Percentiles rank a stretch among this genome's conserved stretches.
Evolutionary conservation across 2,329 filamentous ascomycete species (phyloP).

Genomic region (Fusarium citri): DNA sequence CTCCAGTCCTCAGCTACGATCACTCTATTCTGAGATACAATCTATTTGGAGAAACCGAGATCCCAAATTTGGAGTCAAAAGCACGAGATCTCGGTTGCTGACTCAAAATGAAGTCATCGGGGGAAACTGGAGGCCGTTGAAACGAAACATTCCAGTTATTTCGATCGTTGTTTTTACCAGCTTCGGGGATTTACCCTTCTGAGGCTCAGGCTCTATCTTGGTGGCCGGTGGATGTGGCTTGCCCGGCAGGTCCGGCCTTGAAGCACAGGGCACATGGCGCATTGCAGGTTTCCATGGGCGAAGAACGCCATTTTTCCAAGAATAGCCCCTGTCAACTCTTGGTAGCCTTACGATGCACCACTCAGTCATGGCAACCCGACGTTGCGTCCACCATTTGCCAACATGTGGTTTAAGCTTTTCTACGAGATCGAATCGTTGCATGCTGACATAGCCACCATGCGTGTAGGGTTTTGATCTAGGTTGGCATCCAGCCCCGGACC

Average conservation of each 20-base stretch:
- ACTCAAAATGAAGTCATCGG: slow-evolving; percentile 39
- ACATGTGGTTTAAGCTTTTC: slow-evolving; percentile 36
- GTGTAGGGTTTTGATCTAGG: slow-evolving; percentile 13
- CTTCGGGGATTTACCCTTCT: slow-evolving; percentile 28
- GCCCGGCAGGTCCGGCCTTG: no score
- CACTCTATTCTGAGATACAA: slow-evolving; percentile 19
- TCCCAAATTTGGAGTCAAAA: slow-evolving; percentile 8
- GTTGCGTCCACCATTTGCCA: slow-evolving; percentile 30
- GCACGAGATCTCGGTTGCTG: slow-evolving; percentile 13
- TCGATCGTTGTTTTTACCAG: slow-evolving; percentile 26
- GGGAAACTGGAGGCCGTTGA: slow-evolving; percentile 11
- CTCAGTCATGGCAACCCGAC: slow-evolving; percentile 11
- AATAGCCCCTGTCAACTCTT: slow-evolving; percentile 41
- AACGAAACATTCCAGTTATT: slow-evolving; percentile 25
- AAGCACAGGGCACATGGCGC: slow-evolving; percentile 31
- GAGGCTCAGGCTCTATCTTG: slow-evolving; percentile 27
- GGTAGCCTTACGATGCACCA: slow-evolving; percentile 20
- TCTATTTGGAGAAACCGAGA: slow-evolving; percentile 34
- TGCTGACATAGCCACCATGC: slow-evolving; percentile 37
- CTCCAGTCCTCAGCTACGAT: slow-evolving; percentile 16
- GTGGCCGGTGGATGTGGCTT: slow-evolving; percentile 31
- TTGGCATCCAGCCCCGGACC: slow-evolving; percentile 4
- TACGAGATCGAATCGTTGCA: slow-evolving; percentile 38
- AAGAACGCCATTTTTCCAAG: slow-evolving; percentile 41
- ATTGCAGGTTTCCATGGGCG: slow-evolving; percentile 8